Evolutionary conservation across 768 basidiomycete genomes (phyloP).

Genomic region (Mycena rebaudengoi): DNA sequence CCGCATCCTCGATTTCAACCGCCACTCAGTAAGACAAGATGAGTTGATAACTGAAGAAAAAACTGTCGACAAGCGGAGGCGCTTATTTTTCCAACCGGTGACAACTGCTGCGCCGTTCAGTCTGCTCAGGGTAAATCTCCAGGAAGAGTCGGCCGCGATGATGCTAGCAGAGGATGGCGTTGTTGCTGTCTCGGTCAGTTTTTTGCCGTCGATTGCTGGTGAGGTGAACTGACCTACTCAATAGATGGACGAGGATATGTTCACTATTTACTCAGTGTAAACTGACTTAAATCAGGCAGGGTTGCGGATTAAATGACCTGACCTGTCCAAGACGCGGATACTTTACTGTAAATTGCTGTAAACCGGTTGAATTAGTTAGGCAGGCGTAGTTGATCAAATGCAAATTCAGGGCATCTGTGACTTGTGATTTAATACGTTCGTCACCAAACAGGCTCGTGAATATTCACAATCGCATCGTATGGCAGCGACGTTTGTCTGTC

Average conservation of each 20-base stretch:
- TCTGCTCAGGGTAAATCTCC: conserved; percentile 20
- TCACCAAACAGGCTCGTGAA: background rate
- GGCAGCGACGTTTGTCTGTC: background rate
- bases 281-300: background rate
- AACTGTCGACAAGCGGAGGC: conserved; percentile 14
- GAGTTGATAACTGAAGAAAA: conserved; percentile 27
- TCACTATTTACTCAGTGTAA: conserved; percentile 16
- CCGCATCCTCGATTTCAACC: conserved; percentile 44
- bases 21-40: conserved; percentile 26
- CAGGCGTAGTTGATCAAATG: too few relatives aligned
- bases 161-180: conserved; percentile 48
- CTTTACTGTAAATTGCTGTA: too few relatives aligned
- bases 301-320: too few relatives aligned
- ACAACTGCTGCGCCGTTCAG: conserved; percentile 37
- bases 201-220: background rate
- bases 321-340: too few relatives aligned
- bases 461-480: conserved; percentile 11
- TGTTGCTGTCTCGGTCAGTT: conserved; percentile 41
- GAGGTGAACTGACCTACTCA: background rate
- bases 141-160: conserved; percentile 31
- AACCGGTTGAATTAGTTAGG: too few relatives aligned
- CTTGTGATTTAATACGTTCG: background rate
- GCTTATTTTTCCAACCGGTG: conserved; percentile 33
- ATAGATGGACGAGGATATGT: conserved; percentile 17
- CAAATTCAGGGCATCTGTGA: conserved; percentile 3